phyloP scores from a whole-genome alignment of 164 flowering plant genomes.

The Euptelea pleiosperma region DNA sequence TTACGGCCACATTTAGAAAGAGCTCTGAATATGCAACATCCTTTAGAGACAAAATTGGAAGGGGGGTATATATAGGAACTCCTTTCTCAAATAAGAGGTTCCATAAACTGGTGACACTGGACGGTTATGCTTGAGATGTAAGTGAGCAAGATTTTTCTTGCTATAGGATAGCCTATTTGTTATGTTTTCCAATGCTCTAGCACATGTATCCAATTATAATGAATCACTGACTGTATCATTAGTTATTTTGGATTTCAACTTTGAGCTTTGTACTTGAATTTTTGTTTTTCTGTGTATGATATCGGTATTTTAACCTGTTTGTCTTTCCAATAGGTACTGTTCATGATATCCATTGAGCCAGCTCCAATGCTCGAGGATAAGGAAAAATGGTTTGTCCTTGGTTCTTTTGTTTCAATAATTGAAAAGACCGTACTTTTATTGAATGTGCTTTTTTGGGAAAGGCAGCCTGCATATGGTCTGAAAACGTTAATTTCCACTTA shows the following conservation, averaged over 20 bases:
- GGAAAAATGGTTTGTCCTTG: constrained; percentile 81
- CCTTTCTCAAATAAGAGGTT: no score
- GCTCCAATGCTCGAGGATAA: constrained; percentile 99
- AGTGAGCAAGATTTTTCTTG: no score
- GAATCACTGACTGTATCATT: background rate
- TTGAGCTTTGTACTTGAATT: no score
- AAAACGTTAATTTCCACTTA: background rate
- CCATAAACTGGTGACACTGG: no score
- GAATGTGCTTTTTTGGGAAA: background rate
- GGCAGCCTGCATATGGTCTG: background rate
- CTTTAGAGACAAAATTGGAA: no score
- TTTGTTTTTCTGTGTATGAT: background rate
- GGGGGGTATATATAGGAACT: no score
- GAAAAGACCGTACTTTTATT: background rate
- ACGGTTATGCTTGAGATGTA: no score
- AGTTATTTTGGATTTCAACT: no score
- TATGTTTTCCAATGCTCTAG: background rate
- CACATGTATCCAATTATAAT: background rate
- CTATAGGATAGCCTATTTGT: no score
- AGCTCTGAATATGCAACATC: no score
- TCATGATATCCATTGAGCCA: constrained; percentile 96
- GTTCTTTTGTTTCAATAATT: constrained; percentile 9
- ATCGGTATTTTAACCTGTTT: constrained; percentile 5
- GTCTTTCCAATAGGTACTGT: constrained; percentile 57
- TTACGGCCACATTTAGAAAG: no score